These are phyloP conservation scores for Phytopythium boreale DNA, from an alignment of 352 stramenopile genomes.

Conservation along the genomic window DNA sequence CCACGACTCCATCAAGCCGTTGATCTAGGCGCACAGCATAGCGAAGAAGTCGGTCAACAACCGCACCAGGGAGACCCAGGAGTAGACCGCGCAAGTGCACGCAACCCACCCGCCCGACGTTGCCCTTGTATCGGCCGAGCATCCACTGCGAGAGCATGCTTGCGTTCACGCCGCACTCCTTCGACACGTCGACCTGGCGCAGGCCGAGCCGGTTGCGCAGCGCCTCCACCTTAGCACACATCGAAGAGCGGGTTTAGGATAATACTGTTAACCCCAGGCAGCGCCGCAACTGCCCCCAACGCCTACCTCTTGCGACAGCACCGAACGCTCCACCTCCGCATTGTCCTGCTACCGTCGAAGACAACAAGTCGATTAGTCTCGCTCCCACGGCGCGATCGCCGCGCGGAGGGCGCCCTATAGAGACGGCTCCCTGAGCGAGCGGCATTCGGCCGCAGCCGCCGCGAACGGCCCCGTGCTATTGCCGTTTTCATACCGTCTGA, in stretches of 20 bases:
- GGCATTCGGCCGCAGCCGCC: neutral
- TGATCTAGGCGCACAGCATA: conserved; percentile 42
- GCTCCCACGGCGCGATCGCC: neutral
- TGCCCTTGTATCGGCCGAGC: conserved; percentile 83
- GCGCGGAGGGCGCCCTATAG: neutral
- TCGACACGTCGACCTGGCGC: conserved; percentile 80
- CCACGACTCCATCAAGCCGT: conserved; percentile 84
- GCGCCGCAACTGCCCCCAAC: too few species aligned
- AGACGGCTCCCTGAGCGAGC: neutral
- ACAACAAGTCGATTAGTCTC: neutral
- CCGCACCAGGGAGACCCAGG: neutral
- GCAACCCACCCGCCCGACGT: conserved; percentile 58
- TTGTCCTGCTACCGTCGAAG: conserved; percentile 49
- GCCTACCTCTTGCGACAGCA: conserved; percentile 71
- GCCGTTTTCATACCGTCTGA: conserved; percentile 37
- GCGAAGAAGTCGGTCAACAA: neutral
- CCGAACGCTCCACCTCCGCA: conserved; percentile 78
- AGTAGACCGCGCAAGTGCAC: neutral
- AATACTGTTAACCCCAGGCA: too few species aligned
- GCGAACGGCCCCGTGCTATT: neutral
- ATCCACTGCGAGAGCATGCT: conserved; percentile 88
- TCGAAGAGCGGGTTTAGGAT: neutral
- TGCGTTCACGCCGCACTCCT: conserved; percentile 83
- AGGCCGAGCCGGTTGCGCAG: conserved; percentile 69
- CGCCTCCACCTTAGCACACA: conserved; percentile 49